Percentiles rank a stretch among this genome's conserved stretches.
Evolutionary conservation across 106 monocot genomes (phyloP).

Genomic region (Xerophyta viscosa): DNA sequence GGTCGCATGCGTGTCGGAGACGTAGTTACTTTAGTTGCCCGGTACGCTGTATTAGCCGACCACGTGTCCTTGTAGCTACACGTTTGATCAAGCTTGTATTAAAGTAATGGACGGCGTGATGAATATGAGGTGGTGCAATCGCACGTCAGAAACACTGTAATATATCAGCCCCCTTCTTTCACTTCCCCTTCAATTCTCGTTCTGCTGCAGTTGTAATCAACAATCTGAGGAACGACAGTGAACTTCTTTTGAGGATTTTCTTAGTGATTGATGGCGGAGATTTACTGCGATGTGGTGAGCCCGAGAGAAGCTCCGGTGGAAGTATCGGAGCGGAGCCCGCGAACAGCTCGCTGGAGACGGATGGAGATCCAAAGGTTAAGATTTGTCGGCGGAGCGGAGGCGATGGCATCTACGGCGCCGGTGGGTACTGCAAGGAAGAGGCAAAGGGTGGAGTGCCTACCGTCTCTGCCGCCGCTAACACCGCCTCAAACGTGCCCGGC

Average conservation of each 20-base stretch:
- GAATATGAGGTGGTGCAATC: too few relatives aligned
- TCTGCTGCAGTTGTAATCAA: too few relatives aligned
- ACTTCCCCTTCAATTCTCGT: too few relatives aligned
- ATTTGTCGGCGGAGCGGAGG: constrained; percentile 21
- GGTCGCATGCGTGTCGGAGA: background rate
- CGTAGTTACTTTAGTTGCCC: background rate
- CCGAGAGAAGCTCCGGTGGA: constrained; percentile 13
- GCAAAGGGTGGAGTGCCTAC: constrained; percentile 6
- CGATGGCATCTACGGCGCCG: background rate
- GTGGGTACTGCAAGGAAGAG: constrained; percentile 15
- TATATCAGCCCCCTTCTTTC: too few relatives aligned
- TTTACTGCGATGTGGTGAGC: constrained; percentile 35
- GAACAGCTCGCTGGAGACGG: constrained; percentile 42
- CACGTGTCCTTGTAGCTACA: background rate
- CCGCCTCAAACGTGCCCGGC: too few relatives aligned
- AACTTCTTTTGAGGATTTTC: too few relatives aligned
- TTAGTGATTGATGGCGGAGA: constrained; percentile 69
- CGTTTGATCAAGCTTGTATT: background rate
- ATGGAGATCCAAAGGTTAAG: constrained; percentile 45
- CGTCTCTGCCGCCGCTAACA: background rate
- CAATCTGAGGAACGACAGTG: too few relatives aligned
- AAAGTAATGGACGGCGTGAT: too few relatives aligned
- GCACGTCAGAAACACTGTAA: too few relatives aligned
- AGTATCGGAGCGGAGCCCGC: constrained; percentile 18
- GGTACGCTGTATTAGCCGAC: background rate